phyloP scores from a whole-genome alignment of 768 basidiomycete species.

The Auriculariales sp. region DNA sequence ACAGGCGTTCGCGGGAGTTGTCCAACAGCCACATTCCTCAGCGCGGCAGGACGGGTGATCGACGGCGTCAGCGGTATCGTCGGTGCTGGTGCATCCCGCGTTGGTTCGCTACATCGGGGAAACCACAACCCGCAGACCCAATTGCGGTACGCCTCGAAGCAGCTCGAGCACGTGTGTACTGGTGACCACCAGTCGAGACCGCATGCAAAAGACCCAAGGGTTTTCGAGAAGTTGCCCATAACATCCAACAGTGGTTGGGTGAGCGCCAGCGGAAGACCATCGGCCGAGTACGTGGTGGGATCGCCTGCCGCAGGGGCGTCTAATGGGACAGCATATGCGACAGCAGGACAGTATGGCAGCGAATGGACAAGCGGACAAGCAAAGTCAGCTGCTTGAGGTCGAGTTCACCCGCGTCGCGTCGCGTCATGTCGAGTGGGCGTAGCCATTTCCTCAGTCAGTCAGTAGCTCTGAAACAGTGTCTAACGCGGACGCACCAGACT shows the following conservation, averaged over 20 bases:
- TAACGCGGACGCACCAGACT: constrained; percentile 37
- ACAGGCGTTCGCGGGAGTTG: constrained; percentile 21
- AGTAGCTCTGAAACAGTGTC: not conserved
- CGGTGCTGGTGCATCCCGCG: constrained; percentile 8
- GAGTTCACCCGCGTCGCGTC: too few species aligned
- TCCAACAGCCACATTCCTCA: not conserved
- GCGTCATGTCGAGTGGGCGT: too few species aligned
- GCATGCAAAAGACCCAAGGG: constrained; percentile 61
- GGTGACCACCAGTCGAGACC: constrained; percentile 72
- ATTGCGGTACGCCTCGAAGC: constrained; percentile 51
- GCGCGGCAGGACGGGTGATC: not conserved
- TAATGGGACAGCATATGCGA: constrained; percentile 57
- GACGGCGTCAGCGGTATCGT: not conserved
- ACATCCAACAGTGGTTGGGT: constrained; percentile 36
- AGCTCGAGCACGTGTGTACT: constrained; percentile 61
- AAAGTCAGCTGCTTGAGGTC: constrained; percentile 34
- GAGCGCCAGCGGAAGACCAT: constrained; percentile 35
- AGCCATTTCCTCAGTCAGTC: not conserved
- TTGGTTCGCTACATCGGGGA: constrained; percentile 54
- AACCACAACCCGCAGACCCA: constrained; percentile 70
- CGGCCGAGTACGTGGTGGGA: constrained; percentile 29
- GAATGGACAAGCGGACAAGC: constrained; percentile 54
- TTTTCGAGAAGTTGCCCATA: constrained; percentile 60
- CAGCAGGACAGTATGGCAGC: constrained; percentile 60
- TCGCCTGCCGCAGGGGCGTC: constrained; percentile 30